These are phyloP conservation scores for Daucus carota DNA, from an alignment of 129 eudicot genomes.

Conservation along the genomic window DNA sequence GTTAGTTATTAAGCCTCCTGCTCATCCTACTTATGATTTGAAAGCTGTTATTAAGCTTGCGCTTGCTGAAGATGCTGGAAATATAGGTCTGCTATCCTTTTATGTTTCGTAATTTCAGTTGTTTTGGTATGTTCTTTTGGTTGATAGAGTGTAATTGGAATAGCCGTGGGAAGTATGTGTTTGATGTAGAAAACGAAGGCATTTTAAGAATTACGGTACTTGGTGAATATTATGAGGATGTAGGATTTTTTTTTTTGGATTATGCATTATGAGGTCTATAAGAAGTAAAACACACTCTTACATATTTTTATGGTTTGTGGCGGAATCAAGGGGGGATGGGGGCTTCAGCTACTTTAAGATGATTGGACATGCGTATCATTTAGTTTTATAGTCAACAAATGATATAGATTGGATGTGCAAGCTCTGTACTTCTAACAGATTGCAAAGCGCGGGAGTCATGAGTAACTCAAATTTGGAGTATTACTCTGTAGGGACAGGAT, in stretches of 20 bases:
- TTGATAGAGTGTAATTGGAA: not conserved
- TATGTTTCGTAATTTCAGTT: not conserved
- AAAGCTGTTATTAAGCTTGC: slow-evolving; percentile 77
- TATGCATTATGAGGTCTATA: not conserved
- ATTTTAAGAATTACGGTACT: not conserved
- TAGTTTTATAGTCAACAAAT: not conserved
- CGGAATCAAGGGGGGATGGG: not conserved
- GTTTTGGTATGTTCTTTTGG: not conserved
- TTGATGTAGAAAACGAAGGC: not conserved
- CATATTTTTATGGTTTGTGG: not conserved
- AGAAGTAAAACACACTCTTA: not conserved
- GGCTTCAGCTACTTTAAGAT: not conserved
- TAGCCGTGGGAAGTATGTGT: not conserved
- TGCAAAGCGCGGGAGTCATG: not conserved
- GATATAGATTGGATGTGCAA: not conserved
- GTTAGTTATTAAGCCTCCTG: slow-evolving; percentile 49
- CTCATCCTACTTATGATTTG: slow-evolving; percentile 89
- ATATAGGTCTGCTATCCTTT: slow-evolving; percentile 39
- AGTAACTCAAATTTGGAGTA: not conserved
- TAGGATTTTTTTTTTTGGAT: not conserved
- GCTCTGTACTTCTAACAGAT: too few relatives aligned
- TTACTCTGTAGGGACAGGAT: not conserved
- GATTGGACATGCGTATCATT: not conserved
- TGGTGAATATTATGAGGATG: not conserved
- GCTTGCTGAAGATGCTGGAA: slow-evolving; percentile 90